Base-by-base conservation (phyloP, 2,329 filamentous ascomycete genomes). In the Claviceps maximensis region DNA sequence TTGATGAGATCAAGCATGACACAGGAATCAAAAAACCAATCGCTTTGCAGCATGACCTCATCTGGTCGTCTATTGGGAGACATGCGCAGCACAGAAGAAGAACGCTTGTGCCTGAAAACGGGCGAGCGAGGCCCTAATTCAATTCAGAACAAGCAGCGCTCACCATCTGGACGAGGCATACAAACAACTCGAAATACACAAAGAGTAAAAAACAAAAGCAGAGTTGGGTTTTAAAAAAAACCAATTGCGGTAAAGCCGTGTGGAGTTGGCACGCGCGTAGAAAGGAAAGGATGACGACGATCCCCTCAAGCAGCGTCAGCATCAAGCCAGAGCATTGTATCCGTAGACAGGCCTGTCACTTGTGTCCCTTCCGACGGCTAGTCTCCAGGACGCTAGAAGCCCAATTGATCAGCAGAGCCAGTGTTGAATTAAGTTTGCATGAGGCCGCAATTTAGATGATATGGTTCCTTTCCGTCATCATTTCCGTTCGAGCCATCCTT, bases 401-500 rank as follows among this genome's bases (percentile, higher is more conserved):
- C 7, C 15, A 19, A n/a, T 19, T 41, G 38, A 41, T n/a, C 17
- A 41, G 17, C 17, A 41, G 17, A 41, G 38, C 38, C 45, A 33
- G n/a, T 10, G 13, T n/a, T 9, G 44, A 31, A 29, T n/a, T 31
- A 15, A 7, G 15, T 19, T 42, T 40, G 52, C 52, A 54, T 54
- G 17, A 50, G 25, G 21, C 41, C 41, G 52, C 19, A 54, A 54
- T 51, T 51, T 54, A 23, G 46, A 31, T 38, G 9, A 25, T 19
- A 4, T 45, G 9, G 27, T 19, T 29, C n/a, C 17, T 12, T 36
- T 50, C 45, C n/a, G 25, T 40, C 15, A 23, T 47, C 23, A 19
- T 50, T 23, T 27, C 3, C n/a, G 25, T 49, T 45, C 6, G 27
- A 15, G 29, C 21, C 29, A 45, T 46, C 29, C 48, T 21, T 41